These are phyloP conservation scores for Alternaria triticina DNA, from an alignment of 2,329 filamentous ascomycete genomes.

Conservation along the genomic window DNA sequence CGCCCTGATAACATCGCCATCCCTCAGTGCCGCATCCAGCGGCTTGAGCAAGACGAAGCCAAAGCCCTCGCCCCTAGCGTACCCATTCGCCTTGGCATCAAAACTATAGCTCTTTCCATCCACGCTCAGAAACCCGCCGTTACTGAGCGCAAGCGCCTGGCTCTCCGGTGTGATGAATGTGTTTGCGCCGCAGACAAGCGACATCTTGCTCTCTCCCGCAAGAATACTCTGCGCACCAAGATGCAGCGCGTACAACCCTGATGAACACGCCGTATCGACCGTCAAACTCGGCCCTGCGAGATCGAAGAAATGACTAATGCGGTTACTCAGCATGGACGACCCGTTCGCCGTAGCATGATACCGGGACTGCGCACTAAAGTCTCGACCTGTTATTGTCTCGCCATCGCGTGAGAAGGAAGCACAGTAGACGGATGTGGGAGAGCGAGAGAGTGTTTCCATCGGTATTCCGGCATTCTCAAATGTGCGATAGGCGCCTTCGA, in stretches of 20 bases:
- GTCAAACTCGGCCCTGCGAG: slow-evolving; percentile 24
- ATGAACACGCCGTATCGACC: slow-evolving; percentile 34
- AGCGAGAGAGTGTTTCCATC: slow-evolving; percentile 7
- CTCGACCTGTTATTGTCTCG: slow-evolving; percentile 1
- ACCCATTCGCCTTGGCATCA: slow-evolving; percentile 59
- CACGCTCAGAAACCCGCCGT: not conserved
- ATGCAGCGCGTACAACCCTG: slow-evolving; percentile 22
- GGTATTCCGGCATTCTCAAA: slow-evolving; percentile 28
- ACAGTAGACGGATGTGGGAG: slow-evolving; percentile 18
- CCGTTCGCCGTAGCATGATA: slow-evolving; percentile 17
- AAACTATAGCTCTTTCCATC: slow-evolving; percentile 3
- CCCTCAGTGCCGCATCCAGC: not conserved
- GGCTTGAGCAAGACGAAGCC: slow-evolving; percentile 60
- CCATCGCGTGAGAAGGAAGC: slow-evolving; percentile 10
- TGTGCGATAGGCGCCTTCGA: slow-evolving; percentile 30
- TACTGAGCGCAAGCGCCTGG: slow-evolving; percentile 8
- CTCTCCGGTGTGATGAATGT: slow-evolving; percentile 7
- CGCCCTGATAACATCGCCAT: slow-evolving; percentile 29
- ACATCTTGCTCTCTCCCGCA: slow-evolving; percentile 26
- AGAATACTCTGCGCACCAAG: slow-evolving; percentile 29
- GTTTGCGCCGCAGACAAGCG: slow-evolving; percentile 9
- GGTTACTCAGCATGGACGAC: slow-evolving; percentile 33
- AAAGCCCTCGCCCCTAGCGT: slow-evolving; percentile 67
- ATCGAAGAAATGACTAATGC: slow-evolving; percentile 28
- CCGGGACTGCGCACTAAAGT: not conserved